Conservation (phyloP, 768 basidiomycete species). For the Boletus rubescentipes region DNA sequence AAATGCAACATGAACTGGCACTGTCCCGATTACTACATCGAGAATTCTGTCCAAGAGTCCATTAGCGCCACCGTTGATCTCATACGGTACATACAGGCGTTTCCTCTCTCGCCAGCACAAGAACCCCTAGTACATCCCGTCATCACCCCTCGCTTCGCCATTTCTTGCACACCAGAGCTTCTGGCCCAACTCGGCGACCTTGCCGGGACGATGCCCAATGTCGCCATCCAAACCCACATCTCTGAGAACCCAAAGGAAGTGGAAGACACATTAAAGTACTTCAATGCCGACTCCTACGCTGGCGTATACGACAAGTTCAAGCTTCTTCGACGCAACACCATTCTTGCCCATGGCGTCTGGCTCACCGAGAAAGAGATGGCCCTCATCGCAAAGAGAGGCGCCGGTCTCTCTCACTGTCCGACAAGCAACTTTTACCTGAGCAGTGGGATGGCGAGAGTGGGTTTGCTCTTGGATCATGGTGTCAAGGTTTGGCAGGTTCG, state of each 20-base stretch:
- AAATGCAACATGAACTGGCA: constrained; percentile 55
- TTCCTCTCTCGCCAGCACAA: constrained; percentile 38
- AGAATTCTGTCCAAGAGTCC: constrained; percentile 59
- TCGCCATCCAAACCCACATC: constrained; percentile 91
- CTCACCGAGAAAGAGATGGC: constrained; percentile 71
- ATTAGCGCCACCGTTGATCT: constrained; percentile 60
- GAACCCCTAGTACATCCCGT: constrained; percentile 81
- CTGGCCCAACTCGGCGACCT: constrained; percentile 59
- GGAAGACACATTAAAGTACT: constrained; percentile 59
- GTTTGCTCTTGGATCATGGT: constrained; percentile 74
- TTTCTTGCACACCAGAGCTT: constrained; percentile 77
- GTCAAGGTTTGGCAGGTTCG: constrained; percentile 62
- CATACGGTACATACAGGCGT: constrained; percentile 64
- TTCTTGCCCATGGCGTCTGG: constrained; percentile 87
- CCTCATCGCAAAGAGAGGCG: constrained; percentile 59
- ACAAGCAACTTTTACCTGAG: constrained; percentile 90
- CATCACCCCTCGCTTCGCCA: constrained; percentile 95
- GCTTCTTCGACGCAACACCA: constrained; percentile 74
- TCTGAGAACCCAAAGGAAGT: constrained; percentile 82
- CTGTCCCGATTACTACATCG: constrained; percentile 66
- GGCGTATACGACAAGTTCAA: constrained; percentile 78
- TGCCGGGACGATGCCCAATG: constrained; percentile 52
- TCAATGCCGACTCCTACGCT: constrained; percentile 71
- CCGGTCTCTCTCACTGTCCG: constrained; percentile 91
- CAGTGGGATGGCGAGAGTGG: constrained; percentile 82